Evolutionary conservation across 2,329 filamentous ascomycete species (phyloP), one percentile per base, ranked within the genome.

Genomic region (Zasmidium citrigriseum): DNA sequence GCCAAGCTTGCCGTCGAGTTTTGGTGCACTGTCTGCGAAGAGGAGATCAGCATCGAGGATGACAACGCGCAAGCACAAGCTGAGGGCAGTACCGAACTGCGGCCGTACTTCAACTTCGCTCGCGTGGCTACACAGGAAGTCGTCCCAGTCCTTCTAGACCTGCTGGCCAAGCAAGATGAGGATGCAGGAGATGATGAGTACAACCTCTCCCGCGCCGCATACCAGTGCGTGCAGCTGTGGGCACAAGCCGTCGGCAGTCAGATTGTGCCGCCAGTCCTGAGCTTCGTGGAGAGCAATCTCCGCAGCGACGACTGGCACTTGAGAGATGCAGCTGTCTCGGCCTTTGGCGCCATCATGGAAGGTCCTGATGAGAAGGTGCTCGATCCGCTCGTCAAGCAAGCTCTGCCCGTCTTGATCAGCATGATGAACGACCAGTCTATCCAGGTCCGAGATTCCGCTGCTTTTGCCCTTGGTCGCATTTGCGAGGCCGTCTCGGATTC

Each of bases 21-120:
- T 80, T 99, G 95, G 95, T 98, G 93, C 82, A 97, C 95, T n/a
- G 95, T 99, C 50, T 99, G 95, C 76, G 95, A 99, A 76, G 95
- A 99, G 78, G 95, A 99, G 77, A 93, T 97, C 69, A 89, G 89
- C 64, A 98, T 99, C 70, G 95, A 99, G 73, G 95, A 99, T 72
- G 95, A 99, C 77, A 99, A 99, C 75, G 84, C 87, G 65, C 87
- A 90, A 77, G 69, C 84, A 52, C 80, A 83, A 66, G 80, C 82
- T 41, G 91, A 96, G 70, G 91, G 86, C 71, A 86, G 89, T 18
- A 88, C 91, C 57, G 90, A 96, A 77, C 86, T 93, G 78, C 88
- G 95, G 58, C 90, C 91, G 14, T 96, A 95, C 78, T 97, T 95
- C 82, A 96, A 96, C 80, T 99, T 99, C 75, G 91, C 91, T 60